Evolutionary conservation across 345 rosid species (phyloP).

Genomic region (Populus simonii): DNA sequence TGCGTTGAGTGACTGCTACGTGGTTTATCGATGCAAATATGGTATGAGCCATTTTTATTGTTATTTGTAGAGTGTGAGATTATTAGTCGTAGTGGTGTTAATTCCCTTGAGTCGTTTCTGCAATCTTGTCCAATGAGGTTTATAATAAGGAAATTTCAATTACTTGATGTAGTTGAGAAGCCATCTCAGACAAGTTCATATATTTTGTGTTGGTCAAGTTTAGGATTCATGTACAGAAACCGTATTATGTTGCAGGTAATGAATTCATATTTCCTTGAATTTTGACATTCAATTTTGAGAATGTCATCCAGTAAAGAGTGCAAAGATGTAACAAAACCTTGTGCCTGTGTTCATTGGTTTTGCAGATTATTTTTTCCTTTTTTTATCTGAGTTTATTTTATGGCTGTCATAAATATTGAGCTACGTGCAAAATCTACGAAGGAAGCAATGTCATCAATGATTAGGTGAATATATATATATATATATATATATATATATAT

Average conservation of each 20-base stretch:
- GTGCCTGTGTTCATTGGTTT: neutral
- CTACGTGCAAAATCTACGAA: no score
- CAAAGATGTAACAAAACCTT: neutral
- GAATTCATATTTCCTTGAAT: neutral
- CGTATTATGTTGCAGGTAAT: neutral
- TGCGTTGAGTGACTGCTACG: slow-evolving; percentile 1
- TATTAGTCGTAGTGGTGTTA: slow-evolving; percentile 1
- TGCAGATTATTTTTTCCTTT: neutral
- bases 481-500: no score
- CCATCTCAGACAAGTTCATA: neutral
- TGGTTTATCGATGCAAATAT: neutral
- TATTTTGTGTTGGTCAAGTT: neutral
- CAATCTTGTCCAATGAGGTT: neutral
- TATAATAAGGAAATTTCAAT: neutral
- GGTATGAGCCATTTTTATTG: neutral
- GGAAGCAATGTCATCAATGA: no score
- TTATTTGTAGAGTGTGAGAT: slow-evolving; percentile 13
- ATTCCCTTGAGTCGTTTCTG: neutral
- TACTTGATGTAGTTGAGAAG: neutral
- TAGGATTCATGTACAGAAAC: neutral
- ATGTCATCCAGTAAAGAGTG: no score
- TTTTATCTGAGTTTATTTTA: neutral
- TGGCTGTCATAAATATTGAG: neutral
- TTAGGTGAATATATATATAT: no score
- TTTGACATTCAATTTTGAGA: neutral